Evolutionary conservation across 2,329 filamentous ascomycete species (phyloP).

Genomic region (Botrytis byssoidea): DNA sequence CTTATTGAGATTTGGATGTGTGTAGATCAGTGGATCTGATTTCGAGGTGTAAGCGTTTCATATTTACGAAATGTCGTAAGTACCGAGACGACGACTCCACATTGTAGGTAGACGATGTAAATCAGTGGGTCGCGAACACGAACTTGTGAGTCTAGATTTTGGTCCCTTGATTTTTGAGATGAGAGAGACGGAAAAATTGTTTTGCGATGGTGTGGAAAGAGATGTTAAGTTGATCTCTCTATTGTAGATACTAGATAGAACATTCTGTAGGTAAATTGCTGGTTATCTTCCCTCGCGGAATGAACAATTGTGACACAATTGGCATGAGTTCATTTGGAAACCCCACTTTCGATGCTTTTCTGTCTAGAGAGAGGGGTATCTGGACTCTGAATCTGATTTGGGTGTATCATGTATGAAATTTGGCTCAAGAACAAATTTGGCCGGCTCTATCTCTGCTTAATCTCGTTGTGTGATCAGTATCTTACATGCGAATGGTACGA

Average conservation of each 20-base stretch:
- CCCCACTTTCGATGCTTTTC: background rate
- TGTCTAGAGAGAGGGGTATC: background rate
- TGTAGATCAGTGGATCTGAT: slow-evolving; percentile 5
- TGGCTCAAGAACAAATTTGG: background rate
- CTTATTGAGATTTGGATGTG: background rate
- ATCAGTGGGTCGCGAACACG: slow-evolving; percentile 9
- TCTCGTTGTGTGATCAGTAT: background rate
- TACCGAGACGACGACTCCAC: background rate
- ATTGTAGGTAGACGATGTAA: background rate
- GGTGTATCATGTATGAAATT: background rate
- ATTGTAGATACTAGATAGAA: background rate
- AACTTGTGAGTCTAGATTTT: background rate
- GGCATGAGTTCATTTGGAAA: background rate
- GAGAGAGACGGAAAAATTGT: too few species aligned
- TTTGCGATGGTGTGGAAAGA: background rate
- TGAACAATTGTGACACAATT: too few species aligned
- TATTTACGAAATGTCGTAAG: background rate
- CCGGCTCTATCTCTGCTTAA: too few species aligned
- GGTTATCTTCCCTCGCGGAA: background rate
- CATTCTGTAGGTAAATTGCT: background rate
- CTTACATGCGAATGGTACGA: background rate
- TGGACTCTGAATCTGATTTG: background rate
- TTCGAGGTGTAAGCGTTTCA: background rate
- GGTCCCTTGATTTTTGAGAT: background rate
- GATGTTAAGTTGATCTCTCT: background rate